Evolutionary conservation across 306 rosid genomes (phyloP).

Genomic region (Dryas octopetala): DNA sequence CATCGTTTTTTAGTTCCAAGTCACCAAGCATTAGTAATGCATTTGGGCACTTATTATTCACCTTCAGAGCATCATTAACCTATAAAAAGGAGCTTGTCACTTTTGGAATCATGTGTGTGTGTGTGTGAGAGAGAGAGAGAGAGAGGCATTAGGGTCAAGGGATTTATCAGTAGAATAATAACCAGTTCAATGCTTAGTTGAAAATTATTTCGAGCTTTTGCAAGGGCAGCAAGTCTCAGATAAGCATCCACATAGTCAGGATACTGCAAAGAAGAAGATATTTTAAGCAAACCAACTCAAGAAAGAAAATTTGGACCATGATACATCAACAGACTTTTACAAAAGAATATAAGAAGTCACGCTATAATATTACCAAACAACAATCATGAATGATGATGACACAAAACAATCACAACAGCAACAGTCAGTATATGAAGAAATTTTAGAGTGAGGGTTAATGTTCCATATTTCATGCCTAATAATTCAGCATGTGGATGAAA

Average conservation of each 20-base stretch:
- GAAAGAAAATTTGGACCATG: not conserved
- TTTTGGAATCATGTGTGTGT: not conserved
- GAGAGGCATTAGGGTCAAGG: not conserved
- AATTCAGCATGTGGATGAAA: not conserved
- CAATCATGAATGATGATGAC: no score
- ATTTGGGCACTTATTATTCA: constrained; percentile 84
- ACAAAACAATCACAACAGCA: no score
- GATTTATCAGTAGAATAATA: constrained; percentile 24
- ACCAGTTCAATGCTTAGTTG: constrained; percentile 96
- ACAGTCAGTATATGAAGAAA: no score
- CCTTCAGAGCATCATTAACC: constrained; percentile 95
- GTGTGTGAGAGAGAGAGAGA: constrained; percentile 15
- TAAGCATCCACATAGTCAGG: constrained; percentile 91
- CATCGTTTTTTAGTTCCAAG: constrained; percentile 93
- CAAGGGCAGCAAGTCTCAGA: constrained; percentile 92
- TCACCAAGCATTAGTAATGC: constrained; percentile 98
- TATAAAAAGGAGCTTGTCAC: constrained; percentile 33
- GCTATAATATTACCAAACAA: no score
- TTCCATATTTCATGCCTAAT: not conserved
- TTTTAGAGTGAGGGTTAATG: no score
- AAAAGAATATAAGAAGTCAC: no score
- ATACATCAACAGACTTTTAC: not conserved
- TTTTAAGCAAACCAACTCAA: constrained; percentile 21
- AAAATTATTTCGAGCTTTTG: constrained; percentile 86
- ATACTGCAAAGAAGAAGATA: constrained; percentile 51